phyloP scores from a whole-genome alignment of 257 asterid genomes.

The Solanum etuberosum region DNA sequence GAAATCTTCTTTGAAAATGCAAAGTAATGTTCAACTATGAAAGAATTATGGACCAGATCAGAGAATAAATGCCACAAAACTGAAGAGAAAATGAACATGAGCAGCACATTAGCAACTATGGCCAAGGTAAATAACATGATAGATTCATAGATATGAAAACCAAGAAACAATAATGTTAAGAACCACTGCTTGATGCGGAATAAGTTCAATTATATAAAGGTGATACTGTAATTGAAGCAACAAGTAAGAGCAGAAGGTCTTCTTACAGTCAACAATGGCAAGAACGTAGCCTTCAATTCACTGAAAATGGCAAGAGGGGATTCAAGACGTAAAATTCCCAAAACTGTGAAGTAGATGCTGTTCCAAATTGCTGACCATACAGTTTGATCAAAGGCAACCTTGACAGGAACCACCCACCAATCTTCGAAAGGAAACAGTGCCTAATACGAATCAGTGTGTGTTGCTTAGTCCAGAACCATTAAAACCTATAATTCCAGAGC shows the following conservation, averaged over 20 bases:
- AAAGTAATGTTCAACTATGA: neutral
- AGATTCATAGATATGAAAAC: neutral
- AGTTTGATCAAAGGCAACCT: conserved; percentile 76
- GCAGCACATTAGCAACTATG: neutral
- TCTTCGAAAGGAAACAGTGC: conserved; percentile 69
- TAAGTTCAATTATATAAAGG: neutral
- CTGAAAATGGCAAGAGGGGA: conserved; percentile 43
- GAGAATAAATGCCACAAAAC: neutral
- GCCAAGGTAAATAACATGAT: neutral
- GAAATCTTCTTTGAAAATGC: neutral
- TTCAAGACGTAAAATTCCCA: conserved; percentile 64
- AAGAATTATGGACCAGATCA: neutral
- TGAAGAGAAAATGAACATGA: neutral
- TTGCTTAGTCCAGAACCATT: neutral
- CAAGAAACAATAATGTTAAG: neutral
- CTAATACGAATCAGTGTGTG: conserved; percentile 17
- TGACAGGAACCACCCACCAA: conserved; percentile 96
- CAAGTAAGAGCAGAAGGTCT: neutral
- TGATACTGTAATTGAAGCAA: neutral
- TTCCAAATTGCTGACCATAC: conserved; percentile 81
- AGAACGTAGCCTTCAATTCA: conserved; percentile 69
- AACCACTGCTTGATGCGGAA: neutral
- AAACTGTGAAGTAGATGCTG: conserved; percentile 59
- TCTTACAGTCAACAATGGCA: conserved; percentile 81
- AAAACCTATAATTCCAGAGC: neutral